Percentiles rank a stretch among this genome's conserved stretches.
phyloP scores from a whole-genome alignment of 2,329 filamentous ascomycete species.

The Pyrenophora teres region DNA sequence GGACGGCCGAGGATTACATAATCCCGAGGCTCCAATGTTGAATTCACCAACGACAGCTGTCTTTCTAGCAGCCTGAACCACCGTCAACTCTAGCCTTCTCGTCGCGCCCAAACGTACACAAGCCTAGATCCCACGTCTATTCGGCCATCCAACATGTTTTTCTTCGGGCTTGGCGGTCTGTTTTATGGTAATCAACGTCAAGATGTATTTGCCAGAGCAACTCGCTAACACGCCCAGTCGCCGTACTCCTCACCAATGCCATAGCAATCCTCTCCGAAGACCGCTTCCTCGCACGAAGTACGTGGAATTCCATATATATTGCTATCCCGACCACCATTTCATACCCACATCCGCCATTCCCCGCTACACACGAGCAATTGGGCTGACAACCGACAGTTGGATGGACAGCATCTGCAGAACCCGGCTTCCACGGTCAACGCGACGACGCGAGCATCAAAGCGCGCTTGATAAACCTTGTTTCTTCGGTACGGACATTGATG shows the following conservation, averaged over 20 bases:
- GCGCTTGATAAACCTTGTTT: slow-evolving; percentile 87
- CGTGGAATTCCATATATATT: slow-evolving; percentile 28
- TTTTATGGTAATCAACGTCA: slow-evolving; percentile 65
- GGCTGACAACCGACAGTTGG: slow-evolving; percentile 65
- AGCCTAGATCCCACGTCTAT: not conserved
- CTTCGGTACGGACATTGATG: slow-evolving; percentile 89
- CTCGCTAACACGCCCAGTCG: slow-evolving; percentile 58
- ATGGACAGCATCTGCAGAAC: slow-evolving; percentile 72
- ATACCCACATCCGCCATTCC: not conserved
- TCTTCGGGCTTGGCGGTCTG: slow-evolving; percentile 72
- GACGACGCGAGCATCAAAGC: slow-evolving; percentile 81
- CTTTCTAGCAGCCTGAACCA: slow-evolving; percentile 25
- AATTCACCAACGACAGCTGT: slow-evolving; percentile 26
- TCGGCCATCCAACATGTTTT: slow-evolving; percentile 60
- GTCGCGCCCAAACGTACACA: not conserved
- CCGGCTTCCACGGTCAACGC: slow-evolving; percentile 73
- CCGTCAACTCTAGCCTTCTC: slow-evolving; percentile 2
- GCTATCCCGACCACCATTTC: not conserved
- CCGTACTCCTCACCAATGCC: slow-evolving; percentile 88
- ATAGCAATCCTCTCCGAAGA: slow-evolving; percentile 94
- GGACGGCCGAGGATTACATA: slow-evolving; percentile 8
- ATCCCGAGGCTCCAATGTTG: slow-evolving; percentile 4
- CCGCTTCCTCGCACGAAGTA: slow-evolving; percentile 84
- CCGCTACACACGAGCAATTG: not conserved
- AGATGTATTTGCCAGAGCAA: slow-evolving; percentile 6